A percentile compares a stretch with the other conserved stretches of the same genome.
Conservation (phyloP, 2,329 filamentous ascomycete genomes). For the Fusarium sp. region DNA sequence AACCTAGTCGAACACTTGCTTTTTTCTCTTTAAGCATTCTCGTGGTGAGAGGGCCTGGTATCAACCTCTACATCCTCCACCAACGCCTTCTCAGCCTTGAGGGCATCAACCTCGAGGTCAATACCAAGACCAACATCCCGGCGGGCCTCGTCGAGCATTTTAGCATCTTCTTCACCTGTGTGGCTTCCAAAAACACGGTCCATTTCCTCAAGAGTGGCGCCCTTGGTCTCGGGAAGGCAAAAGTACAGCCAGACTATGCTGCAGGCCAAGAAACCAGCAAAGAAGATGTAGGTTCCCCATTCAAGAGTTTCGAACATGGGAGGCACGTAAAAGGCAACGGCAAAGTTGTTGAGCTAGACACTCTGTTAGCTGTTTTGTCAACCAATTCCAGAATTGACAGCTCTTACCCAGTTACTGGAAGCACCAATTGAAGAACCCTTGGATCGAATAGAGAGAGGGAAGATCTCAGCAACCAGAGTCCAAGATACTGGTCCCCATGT, state of each 20-base stretch:
- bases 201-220: slow-evolving; percentile 68
- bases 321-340: slow-evolving; percentile 62
- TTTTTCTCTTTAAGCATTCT: slow-evolving; percentile 28
- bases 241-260: slow-evolving; percentile 66
- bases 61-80: slow-evolving; percentile 40
- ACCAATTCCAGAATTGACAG: too few relatives aligned
- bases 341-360: slow-evolving; percentile 59
- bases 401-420: slow-evolving; percentile 58
- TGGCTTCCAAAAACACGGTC: slow-evolving; percentile 65
- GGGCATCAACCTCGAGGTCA: slow-evolving; percentile 32
- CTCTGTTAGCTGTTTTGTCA: background rate
- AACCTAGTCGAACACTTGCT: background rate
- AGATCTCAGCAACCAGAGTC: slow-evolving; percentile 65
- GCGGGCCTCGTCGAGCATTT: slow-evolving; percentile 42
- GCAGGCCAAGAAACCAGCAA: slow-evolving; percentile 64
- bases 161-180: slow-evolving; percentile 49
- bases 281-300: slow-evolving; percentile 71
- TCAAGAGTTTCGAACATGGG: slow-evolving; percentile 55
- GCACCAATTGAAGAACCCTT: slow-evolving; percentile 61
- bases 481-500: slow-evolving; percentile 64
- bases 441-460: slow-evolving; percentile 60
- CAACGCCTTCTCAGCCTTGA: slow-evolving; percentile 43
- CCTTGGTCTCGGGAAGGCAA: slow-evolving; percentile 69
- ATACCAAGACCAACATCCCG: slow-evolving; percentile 41
- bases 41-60: slow-evolving; percentile 32